These are phyloP conservation scores for Fusarium domesticum DNA, from an alignment of 2,329 filamentous ascomycete species.

Conservation along the genomic window DNA sequence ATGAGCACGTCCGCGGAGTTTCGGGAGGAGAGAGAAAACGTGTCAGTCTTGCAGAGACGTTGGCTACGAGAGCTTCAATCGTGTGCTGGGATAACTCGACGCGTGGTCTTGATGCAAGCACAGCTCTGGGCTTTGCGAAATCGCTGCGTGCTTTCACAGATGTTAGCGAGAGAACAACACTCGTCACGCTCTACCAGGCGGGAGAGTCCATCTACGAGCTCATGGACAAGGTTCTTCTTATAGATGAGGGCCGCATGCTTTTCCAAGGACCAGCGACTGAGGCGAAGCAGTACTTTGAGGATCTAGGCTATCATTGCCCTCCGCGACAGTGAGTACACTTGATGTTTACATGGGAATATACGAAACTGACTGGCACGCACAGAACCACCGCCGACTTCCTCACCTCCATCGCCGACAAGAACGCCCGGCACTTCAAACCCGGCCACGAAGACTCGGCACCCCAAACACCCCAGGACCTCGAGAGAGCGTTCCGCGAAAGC, in stretches of 20 bases:
- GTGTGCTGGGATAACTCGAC: slow-evolving; percentile 81
- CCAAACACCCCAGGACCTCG: slow-evolving; percentile 66
- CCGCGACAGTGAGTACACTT: slow-evolving; percentile 46
- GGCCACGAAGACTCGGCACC: slow-evolving; percentile 63
- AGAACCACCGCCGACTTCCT: slow-evolving; percentile 18
- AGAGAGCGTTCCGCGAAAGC: slow-evolving; percentile 61
- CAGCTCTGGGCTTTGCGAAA: slow-evolving; percentile 73
- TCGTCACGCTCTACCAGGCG: slow-evolving; percentile 44
- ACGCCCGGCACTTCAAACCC: slow-evolving; percentile 63
- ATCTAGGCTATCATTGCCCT: slow-evolving; percentile 67
- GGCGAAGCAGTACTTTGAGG: slow-evolving; percentile 64
- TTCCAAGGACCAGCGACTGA: slow-evolving; percentile 62
- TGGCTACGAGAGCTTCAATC: slow-evolving; percentile 70
- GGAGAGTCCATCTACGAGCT: slow-evolving; percentile 44
- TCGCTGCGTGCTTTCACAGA: slow-evolving; percentile 72
- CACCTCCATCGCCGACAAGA: slow-evolving; percentile 51
- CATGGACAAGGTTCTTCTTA: slow-evolving; percentile 79
- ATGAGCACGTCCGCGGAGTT: slow-evolving; percentile 68
- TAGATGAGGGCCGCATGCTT: slow-evolving; percentile 65
- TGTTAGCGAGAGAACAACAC: slow-evolving; percentile 59
- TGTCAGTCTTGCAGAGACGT: slow-evolving; percentile 73
- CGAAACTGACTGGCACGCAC: background rate
- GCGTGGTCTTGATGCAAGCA: slow-evolving; percentile 74
- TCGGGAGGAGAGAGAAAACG: slow-evolving; percentile 79
- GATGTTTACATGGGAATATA: background rate